phyloP scores from a whole-genome alignment of 2,329 filamentous ascomycete species.

The Fulvia fulva region DNA sequence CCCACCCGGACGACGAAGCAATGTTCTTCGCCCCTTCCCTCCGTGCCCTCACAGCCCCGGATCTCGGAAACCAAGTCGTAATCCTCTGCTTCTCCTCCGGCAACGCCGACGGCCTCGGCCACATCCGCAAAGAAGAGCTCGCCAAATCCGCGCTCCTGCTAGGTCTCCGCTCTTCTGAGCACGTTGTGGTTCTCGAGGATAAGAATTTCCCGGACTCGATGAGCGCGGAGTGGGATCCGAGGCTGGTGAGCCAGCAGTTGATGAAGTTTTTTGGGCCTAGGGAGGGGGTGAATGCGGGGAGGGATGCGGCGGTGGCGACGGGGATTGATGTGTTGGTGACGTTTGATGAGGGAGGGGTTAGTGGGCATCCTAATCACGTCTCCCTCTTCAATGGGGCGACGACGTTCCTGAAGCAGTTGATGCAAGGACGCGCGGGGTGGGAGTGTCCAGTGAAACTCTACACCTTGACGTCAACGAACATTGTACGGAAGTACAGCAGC shows the following conservation, averaged over 20 bases:
- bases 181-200: conserved; percentile 82
- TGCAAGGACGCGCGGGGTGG: conserved; percentile 61
- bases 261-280: conserved; percentile 69
- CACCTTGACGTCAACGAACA: conserved; percentile 68
- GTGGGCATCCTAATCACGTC: conserved; percentile 87
- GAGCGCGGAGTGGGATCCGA: conserved; percentile 70
- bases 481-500: conserved; percentile 76
- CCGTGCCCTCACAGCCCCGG: conserved; percentile 74
- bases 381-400: conserved; percentile 80
- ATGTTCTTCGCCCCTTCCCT: conserved; percentile 98
- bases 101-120: conserved; percentile 83
- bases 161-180: conserved; percentile 68
- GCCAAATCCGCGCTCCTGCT: conserved; percentile 73
- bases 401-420: conserved; percentile 64
- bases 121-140: conserved; percentile 77
- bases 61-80: conserved; percentile 83
- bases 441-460: conserved; percentile 77
- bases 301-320: conserved; percentile 45
- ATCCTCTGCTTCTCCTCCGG: conserved; percentile 89
- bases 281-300: conserved; percentile 42
- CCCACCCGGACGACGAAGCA: conserved; percentile 96
- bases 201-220: conserved; percentile 85
- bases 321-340: conserved; percentile 81
- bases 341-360: conserved; percentile 80
- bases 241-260: conserved; percentile 66